Base-by-base conservation (phyloP, 257 asterid species). In the Fraxinus excelsior region DNA sequence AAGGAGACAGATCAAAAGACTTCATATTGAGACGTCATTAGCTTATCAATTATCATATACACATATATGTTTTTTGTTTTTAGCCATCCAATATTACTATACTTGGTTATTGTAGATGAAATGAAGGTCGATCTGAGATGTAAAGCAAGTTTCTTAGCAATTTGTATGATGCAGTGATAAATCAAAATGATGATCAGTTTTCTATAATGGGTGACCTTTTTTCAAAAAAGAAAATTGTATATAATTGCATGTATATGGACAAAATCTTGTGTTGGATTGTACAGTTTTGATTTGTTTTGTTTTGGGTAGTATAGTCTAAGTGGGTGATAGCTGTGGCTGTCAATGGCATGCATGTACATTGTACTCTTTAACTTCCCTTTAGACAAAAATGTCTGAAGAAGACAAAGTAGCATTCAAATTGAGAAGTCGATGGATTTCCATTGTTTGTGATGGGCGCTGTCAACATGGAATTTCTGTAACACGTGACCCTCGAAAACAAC, bases 321-420 rank as follows among this genome's bases (percentile, higher is more conserved):
- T 46, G 21, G 58, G 21, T 16, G 21, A 46, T 46, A 46, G 58
- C 58, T 46, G 51, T 42, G 18, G 51, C 58, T 46, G 58, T 7
- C 58, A 16, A 46, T 14, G 21, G 2, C 58, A 42, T 42, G 49
- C 18, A 42, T 42, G 49, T 42, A 11, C 49, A 46, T 5, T 46
- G 58, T 46, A 46, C 58, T 4, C n/a, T 19, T n/a, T n/a, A n/a
- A 42, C 51, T 42, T 12, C 18, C 51, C 51, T 42, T 42, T 42
- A 42, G 51, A 42, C 51, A 42, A 42, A 42, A 42, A 42, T 42
- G 18, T 42, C 7, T n/a, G 64, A 56, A 56, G 65, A 53, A 53
- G 65, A 56, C 65, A 56, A 56, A 56, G 65, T 56, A 56, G 65
- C 65, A 56, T n/a, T 56, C 65, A 56, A 56, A 56, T 56, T 56